A percentile compares a stretch with the other conserved stretches of the same genome.
Evolutionary conservation across 768 basidiomycete genomes (phyloP).

Genomic region (Cantharellus anzutake): DNA sequence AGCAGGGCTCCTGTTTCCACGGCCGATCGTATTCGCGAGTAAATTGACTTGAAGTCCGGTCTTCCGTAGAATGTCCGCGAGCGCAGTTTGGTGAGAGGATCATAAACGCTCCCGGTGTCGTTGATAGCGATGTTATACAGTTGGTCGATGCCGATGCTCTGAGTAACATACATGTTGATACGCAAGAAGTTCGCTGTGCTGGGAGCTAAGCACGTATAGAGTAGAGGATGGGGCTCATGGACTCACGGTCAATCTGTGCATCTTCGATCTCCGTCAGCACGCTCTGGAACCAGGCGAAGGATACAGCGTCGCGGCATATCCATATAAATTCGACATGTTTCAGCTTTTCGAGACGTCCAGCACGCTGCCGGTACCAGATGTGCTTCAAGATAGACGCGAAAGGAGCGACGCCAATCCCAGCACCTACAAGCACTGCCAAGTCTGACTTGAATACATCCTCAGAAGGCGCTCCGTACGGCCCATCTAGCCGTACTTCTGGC

Average conservation of each 20-base stretch:
- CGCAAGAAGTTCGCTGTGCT: neutral
- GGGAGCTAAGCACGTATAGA: neutral
- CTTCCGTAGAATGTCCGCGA: neutral
- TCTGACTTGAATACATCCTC: conserved; percentile 55
- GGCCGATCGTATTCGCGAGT: neutral
- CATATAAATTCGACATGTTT: conserved; percentile 89
- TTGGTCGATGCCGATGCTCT: neutral
- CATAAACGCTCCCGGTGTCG: neutral
- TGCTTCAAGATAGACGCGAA: conserved; percentile 66
- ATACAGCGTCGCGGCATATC: conserved; percentile 86
- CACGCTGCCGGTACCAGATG: conserved; percentile 82
- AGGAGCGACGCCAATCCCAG: conserved; percentile 92
- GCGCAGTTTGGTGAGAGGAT: neutral
- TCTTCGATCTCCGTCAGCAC: conserved; percentile 57
- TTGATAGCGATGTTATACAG: neutral
- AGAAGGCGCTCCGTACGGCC: conserved; percentile 81
- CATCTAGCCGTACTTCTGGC: conserved; percentile 89
- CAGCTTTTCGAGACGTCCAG: conserved; percentile 54
- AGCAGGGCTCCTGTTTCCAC: neutral
- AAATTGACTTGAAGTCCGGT: neutral
- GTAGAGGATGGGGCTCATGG: neutral
- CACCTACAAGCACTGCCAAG: conserved; percentile 74
- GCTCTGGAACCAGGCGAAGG: conserved; percentile 87
- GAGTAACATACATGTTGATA: neutral
- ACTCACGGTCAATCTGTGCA: neutral